A percentile compares a stretch with the other conserved stretches of the same genome.
phyloP scores from a whole-genome alignment of 495 filamentous ascomycete genomes.

The Cladorrhinum samala region DNA sequence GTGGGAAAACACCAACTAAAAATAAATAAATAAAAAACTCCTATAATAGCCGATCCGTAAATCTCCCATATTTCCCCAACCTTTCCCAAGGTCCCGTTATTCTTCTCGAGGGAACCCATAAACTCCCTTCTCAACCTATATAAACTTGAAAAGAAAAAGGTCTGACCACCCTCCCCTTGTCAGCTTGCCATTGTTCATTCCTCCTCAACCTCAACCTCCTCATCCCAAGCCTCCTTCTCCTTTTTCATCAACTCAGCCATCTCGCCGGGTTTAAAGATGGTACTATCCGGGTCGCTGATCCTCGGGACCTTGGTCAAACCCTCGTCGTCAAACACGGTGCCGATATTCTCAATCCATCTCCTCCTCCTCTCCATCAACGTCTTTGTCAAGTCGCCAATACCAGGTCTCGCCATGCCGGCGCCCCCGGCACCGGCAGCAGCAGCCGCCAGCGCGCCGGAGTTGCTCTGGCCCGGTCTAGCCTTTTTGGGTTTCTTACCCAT shows the following conservation, averaged over 20 bases:
- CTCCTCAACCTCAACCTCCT: conserved; percentile 51
- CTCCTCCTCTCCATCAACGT: conserved; percentile 82
- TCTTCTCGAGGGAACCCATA: too few relatives aligned
- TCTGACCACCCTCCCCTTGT: not conserved
- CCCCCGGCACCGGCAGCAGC: conserved; percentile 39
- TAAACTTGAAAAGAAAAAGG: not conserved
- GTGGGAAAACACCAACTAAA: too few relatives aligned
- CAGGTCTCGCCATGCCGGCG: conserved; percentile 61
- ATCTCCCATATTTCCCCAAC: too few relatives aligned
- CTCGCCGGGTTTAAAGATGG: conserved; percentile 56
- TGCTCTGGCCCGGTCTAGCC: conserved; percentile 63
- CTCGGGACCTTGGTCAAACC: conserved; percentile 43
- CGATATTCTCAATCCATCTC: conserved; percentile 83
- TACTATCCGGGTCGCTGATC: conserved; percentile 32
- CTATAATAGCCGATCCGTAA: too few relatives aligned
- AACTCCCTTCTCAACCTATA: too few relatives aligned
- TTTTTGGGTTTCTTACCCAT: conserved; percentile 93
- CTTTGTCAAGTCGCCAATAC: conserved; percentile 84
- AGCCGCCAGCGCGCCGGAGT: conserved; percentile 46
- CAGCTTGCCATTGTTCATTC: too few relatives aligned
- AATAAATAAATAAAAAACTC: too few relatives aligned
- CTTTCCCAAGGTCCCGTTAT: too few relatives aligned
- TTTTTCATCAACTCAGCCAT: conserved; percentile 53
- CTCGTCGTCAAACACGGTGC: conserved; percentile 77
- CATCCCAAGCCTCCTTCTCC: conserved; percentile 73